Percentiles rank a stretch among this genome's conserved stretches.
These are phyloP conservation scores for Venturia effusa DNA, from an alignment of 2,329 filamentous ascomycete genomes.

Conservation along the genomic window DNA sequence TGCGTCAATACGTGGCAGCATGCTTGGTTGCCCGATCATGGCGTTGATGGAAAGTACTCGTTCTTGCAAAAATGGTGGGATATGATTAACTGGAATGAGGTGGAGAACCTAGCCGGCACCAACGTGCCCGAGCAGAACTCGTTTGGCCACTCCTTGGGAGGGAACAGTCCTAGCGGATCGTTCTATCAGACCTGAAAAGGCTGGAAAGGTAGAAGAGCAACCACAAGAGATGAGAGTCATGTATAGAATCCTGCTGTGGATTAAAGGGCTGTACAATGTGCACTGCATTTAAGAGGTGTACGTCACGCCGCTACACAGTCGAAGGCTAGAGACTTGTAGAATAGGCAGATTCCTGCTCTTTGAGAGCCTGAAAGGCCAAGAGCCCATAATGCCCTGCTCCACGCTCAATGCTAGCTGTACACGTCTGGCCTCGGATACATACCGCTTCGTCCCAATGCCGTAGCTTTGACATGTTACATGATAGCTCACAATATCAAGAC, in stretches of 20 bases:
- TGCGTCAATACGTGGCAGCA: slow-evolving; percentile 98
- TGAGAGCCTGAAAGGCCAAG: not conserved
- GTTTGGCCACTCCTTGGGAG: not conserved
- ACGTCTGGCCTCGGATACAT: not conserved
- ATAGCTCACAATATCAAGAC: too few relatives aligned
- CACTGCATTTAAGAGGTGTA: not conserved
- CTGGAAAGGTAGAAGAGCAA: not conserved
- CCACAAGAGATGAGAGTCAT: not conserved
- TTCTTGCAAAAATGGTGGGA: slow-evolving; percentile 83
- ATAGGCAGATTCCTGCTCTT: not conserved
- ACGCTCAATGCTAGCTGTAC: not conserved
- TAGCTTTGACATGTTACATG: too few relatives aligned
- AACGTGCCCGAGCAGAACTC: not conserved
- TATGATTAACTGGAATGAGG: slow-evolving; percentile 60
- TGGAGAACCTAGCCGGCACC: not conserved
- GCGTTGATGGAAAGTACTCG: slow-evolving; percentile 59
- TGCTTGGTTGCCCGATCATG: slow-evolving; percentile 77
- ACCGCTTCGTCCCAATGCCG: not conserved
- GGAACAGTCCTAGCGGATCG: not conserved
- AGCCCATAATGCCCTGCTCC: not conserved
- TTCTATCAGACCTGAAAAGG: not conserved
- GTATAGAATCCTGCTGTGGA: not conserved
- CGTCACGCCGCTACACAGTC: not conserved
- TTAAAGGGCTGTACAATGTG: not conserved
- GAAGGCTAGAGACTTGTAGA: not conserved